phyloP scores from a whole-genome alignment of 1,139 yeast species.

The Geotrichum fermentans region DNA sequence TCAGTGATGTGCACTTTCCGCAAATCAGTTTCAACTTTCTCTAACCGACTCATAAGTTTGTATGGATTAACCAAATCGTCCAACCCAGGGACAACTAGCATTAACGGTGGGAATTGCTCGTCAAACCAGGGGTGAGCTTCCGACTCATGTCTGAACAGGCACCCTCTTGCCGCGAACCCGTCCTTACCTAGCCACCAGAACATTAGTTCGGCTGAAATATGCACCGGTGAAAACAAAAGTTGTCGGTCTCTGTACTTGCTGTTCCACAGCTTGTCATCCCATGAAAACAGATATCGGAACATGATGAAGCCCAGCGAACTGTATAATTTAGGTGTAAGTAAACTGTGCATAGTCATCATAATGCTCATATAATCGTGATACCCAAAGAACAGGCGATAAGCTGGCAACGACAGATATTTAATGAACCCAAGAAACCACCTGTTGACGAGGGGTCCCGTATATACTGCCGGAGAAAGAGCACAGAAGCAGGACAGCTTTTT shows the following conservation, averaged over 20 bases:
- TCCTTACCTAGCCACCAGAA: constrained; percentile 74
- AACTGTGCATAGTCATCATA: constrained; percentile 32
- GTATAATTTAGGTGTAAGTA: constrained; percentile 48
- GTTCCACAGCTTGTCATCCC: constrained; percentile 83
- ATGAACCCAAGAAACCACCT: constrained; percentile 48
- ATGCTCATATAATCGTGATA: constrained; percentile 35
- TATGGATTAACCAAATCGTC: constrained; percentile 68
- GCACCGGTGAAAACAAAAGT: constrained; percentile 79
- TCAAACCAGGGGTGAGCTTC: constrained; percentile 53
- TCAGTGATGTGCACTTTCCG: constrained; percentile 28
- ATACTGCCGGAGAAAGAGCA: constrained; percentile 86
- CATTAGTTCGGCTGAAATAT: constrained; percentile 75
- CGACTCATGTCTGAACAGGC: constrained; percentile 46
- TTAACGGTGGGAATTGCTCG: constrained; percentile 47
- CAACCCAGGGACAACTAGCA: constrained; percentile 55
- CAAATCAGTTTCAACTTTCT: constrained; percentile 30
- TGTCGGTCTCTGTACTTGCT: constrained; percentile 59
- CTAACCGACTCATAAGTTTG: constrained; percentile 48
- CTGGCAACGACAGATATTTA: constrained; percentile 24
- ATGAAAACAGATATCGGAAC: constrained; percentile 79
- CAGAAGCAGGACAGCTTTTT: constrained; percentile 58
- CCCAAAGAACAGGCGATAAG: constrained; percentile 50
- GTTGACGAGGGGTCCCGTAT: constrained; percentile 68
- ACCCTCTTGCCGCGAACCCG: constrained; percentile 51
- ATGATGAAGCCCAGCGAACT: constrained; percentile 65